phyloP scores from a whole-genome alignment of 306 rosid genomes.

The Leucaena leucocephala region DNA sequence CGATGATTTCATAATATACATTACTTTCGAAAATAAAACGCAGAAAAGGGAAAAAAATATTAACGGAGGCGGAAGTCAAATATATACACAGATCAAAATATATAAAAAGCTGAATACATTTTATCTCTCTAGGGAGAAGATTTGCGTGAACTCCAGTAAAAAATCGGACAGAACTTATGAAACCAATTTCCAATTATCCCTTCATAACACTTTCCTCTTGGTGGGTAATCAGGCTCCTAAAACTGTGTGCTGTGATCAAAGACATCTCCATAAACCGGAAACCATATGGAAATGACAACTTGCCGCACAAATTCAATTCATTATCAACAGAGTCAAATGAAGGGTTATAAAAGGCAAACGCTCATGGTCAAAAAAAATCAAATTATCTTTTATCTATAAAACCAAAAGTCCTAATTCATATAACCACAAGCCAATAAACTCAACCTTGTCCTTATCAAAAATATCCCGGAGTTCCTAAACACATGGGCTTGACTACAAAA shows the following conservation, averaged over 20 bases:
- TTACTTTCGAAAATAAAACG: background rate
- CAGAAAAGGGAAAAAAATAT: background rate
- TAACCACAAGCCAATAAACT: background rate
- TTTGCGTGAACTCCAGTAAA: background rate
- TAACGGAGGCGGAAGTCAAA: background rate
- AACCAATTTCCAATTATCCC: background rate
- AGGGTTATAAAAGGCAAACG: background rate
- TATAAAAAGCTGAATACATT: background rate
- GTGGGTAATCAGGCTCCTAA: background rate
- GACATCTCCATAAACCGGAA: background rate
- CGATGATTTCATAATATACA: background rate
- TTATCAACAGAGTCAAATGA: background rate
- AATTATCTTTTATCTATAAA: background rate
- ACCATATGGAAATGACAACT: background rate
- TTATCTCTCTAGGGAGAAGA: conserved; percentile 22
- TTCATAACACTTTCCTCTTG: background rate
- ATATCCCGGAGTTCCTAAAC: background rate
- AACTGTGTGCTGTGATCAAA: background rate
- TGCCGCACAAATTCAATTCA: background rate
- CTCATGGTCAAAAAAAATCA: background rate
- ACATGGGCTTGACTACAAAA: background rate
- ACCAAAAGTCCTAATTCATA: background rate
- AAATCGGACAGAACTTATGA: background rate
- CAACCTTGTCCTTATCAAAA: background rate
- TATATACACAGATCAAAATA: background rate